Conservation (phyloP, 306 rosid genomes). For the Castanea crenata region DNA sequence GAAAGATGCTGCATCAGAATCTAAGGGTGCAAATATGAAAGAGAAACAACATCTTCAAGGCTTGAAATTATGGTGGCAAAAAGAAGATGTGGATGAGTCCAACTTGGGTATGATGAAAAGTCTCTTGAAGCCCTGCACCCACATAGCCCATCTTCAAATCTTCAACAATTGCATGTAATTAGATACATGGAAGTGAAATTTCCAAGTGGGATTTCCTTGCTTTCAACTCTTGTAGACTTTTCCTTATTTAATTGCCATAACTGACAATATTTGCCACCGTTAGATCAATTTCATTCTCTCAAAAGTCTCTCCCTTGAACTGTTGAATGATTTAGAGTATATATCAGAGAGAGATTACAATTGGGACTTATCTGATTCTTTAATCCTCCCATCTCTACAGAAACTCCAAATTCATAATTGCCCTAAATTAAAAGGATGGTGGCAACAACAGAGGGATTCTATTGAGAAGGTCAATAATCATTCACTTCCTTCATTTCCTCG, state of each 20-base stretch:
- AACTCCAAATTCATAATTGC: background rate
- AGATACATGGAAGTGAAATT: background rate
- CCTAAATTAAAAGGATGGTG: constrained; percentile 26
- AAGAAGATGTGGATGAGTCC: fast-evolving
- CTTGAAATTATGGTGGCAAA: background rate
- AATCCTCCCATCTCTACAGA: constrained; percentile 24
- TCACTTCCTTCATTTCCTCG: too few relatives aligned
- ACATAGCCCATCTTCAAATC: background rate
- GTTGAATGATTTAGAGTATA: background rate
- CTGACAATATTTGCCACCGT: background rate
- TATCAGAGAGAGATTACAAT: background rate
- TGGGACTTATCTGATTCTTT: background rate
- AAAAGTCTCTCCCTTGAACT: fast-evolving
- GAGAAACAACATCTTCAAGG: background rate
- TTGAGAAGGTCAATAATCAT: background rate
- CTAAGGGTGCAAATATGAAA: background rate
- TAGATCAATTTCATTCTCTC: constrained; percentile 20
- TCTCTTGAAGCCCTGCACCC: constrained; percentile 9
- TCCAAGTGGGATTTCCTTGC: constrained; percentile 15
- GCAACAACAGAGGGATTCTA: background rate
- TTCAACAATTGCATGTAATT: background rate
- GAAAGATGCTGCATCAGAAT: background rate
- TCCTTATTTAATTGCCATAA: fast-evolving
- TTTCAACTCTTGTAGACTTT: constrained; percentile 3
- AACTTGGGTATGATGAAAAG: background rate